A percentile compares a stretch with the other conserved stretches of the same genome.
Evolutionary conservation across 768 basidiomycete species (phyloP).

Genomic region (Lentinula raphanica): DNA sequence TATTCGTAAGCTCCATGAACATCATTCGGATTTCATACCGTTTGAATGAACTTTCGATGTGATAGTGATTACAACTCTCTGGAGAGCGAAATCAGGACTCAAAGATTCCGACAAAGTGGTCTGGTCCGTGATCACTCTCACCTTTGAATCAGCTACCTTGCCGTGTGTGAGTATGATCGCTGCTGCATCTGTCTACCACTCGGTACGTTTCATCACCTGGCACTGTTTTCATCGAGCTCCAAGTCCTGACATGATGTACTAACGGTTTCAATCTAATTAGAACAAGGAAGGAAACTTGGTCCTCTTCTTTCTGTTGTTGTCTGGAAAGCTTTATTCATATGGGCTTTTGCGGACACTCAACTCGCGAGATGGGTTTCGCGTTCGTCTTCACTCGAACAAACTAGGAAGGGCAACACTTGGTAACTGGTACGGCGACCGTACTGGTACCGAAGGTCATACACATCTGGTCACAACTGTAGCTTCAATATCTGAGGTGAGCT

Average conservation of each 20-base stretch:
- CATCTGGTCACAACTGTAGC: neutral
- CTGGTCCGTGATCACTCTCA: constrained; percentile 24
- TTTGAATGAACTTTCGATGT: too few species aligned
- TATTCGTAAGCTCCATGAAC: constrained; percentile 26
- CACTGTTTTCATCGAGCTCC: too few species aligned
- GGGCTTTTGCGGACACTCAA: constrained; percentile 33
- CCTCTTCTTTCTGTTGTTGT: constrained; percentile 43
- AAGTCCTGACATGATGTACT: too few species aligned
- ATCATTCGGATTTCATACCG: too few species aligned
- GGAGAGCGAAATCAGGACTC: constrained; percentile 33
- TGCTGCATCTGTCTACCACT: constrained; percentile 24
- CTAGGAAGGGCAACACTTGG: constrained; percentile 4
- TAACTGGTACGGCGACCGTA: neutral
- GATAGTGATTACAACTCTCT: constrained; percentile 37
- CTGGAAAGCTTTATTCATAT: constrained; percentile 42
- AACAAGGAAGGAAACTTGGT: constrained; percentile 29
- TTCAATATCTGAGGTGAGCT: neutral
- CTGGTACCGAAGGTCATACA: neutral
- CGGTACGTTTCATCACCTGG: constrained; percentile 27
- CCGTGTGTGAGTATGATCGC: constrained; percentile 28
- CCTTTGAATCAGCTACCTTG: constrained; percentile 27
- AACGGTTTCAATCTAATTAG: neutral
- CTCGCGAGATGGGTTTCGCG: neutral
- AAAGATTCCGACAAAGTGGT: constrained; percentile 28
- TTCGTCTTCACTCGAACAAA: constrained; percentile 4